phyloP scores from a whole-genome alignment of 345 rosid species.

The Euphorbia tirucalli region DNA sequence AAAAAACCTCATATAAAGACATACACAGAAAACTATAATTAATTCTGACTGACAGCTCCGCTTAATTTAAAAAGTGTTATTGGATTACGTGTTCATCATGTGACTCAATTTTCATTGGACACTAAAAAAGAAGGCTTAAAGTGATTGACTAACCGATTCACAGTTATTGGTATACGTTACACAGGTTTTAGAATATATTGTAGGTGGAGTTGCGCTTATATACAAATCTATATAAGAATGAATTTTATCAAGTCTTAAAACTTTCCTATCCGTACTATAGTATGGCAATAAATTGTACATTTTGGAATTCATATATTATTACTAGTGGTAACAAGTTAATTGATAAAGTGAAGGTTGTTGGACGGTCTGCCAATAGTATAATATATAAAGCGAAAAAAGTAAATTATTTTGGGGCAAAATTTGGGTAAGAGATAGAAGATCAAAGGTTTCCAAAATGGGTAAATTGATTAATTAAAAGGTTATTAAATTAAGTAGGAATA shows the following conservation, averaged over 20 bases:
- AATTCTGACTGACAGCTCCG: neutral
- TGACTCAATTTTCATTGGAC: neutral
- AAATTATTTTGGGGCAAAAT: neutral
- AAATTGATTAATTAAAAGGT: neutral
- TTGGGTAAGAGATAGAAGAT: neutral
- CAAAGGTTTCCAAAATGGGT: conserved; percentile 11
- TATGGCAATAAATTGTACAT: neutral
- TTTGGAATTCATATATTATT: too few species aligned
- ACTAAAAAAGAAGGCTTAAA: neutral
- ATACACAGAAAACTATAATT: neutral
- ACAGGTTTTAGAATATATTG: too few species aligned
- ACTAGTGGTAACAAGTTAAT: neutral
- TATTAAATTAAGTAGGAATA: neutral
- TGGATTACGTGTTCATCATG: neutral
- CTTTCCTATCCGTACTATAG: neutral
- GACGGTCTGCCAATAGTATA: neutral
- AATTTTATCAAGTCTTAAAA: neutral
- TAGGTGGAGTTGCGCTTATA: neutral
- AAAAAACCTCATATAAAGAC: neutral
- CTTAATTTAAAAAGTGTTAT: too few species aligned
- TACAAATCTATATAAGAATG: too few species aligned
- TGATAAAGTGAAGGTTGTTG: neutral
- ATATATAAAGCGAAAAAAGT: neutral
- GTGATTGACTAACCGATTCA: neutral
- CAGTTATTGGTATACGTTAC: neutral